Conservation (phyloP, 192 early-diverging fungal species). For the Coemansia sp. region DNA sequence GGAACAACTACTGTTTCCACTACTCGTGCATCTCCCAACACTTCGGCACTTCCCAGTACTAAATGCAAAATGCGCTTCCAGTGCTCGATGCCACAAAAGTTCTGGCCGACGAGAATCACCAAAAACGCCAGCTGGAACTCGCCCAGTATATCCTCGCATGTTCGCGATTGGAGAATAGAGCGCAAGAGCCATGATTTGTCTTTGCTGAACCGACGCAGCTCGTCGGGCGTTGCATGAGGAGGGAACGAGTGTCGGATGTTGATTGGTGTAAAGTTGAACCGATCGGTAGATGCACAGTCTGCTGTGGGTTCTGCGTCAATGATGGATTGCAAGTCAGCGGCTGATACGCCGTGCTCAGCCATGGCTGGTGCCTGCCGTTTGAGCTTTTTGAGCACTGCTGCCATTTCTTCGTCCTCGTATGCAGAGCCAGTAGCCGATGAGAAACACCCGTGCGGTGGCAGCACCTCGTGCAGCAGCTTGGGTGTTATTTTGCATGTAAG, state of each 20-base stretch:
- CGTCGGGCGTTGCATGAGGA: constrained; percentile 58
- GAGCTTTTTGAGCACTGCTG: constrained; percentile 12
- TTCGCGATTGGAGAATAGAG: not conserved
- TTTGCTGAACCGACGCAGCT: constrained; percentile 73
- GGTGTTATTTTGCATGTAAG: constrained; percentile 68
- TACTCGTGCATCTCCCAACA: constrained; percentile 39
- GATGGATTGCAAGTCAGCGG: not conserved
- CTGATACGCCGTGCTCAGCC: not conserved
- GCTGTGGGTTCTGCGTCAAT: not conserved
- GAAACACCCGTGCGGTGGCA: constrained; percentile 53
- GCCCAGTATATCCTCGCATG: constrained; percentile 56
- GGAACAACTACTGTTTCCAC: constrained; percentile 28
- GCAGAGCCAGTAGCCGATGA: constrained; percentile 48
- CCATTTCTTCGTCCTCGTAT: constrained; percentile 64
- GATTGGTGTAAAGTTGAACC: constrained; percentile 64
- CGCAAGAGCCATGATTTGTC: constrained; percentile 87
- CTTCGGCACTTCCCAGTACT: constrained; percentile 62
- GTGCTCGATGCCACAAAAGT: constrained; percentile 82
- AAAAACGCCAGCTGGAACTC: constrained; percentile 84
- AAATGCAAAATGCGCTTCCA: constrained; percentile 81
- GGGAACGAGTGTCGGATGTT: constrained; percentile 84
- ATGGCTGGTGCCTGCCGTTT: not conserved
- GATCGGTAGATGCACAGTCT: not conserved
- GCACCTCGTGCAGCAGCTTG: constrained; percentile 40
- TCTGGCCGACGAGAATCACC: constrained; percentile 72